These are phyloP conservation scores for Cicer chorassanicum DNA, from an alignment of 306 rosid species.

Conservation along the genomic window DNA sequence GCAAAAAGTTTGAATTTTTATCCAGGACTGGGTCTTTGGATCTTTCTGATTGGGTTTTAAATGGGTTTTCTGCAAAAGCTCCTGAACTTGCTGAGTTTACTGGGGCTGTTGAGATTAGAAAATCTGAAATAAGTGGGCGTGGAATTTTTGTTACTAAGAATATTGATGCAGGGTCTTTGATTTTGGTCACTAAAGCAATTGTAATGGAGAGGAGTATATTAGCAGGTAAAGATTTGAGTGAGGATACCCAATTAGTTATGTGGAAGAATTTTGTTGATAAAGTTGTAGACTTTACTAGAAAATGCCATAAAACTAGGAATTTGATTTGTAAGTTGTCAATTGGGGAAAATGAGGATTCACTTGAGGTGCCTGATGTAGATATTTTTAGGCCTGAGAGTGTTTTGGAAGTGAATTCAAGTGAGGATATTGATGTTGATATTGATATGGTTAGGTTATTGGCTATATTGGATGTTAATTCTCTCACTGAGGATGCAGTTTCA, in stretches of 20 bases:
- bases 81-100: conserved; percentile 79
- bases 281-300: conserved; percentile 53
- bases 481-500: conserved; percentile 69
- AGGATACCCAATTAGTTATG: conserved; percentile 81
- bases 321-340: conserved; percentile 63
- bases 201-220: conserved; percentile 80
- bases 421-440: conserved; percentile 52
- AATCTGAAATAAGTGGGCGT: conserved; percentile 75
- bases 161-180: conserved; percentile 71
- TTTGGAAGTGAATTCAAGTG: neutral
- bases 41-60: conserved; percentile 79
- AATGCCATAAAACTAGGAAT: conserved; percentile 52
- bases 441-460: conserved; percentile 61
- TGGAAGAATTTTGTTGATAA: conserved; percentile 82
- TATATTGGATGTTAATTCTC: conserved; percentile 81
- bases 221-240: conserved; percentile 60
- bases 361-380: conserved; percentile 67
- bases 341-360: conserved; percentile 74
- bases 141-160: conserved; percentile 74
- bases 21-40: conserved; percentile 73
- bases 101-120: conserved; percentile 68
- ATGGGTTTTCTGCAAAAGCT: conserved; percentile 60
- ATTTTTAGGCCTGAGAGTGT: conserved; percentile 61
- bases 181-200: conserved; percentile 70
- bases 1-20: conserved; percentile 70